A percentile compares a stretch with the other conserved stretches of the same genome.
phyloP scores from a whole-genome alignment of 495 filamentous ascomycete species.

The Penicillium mononematosum region DNA sequence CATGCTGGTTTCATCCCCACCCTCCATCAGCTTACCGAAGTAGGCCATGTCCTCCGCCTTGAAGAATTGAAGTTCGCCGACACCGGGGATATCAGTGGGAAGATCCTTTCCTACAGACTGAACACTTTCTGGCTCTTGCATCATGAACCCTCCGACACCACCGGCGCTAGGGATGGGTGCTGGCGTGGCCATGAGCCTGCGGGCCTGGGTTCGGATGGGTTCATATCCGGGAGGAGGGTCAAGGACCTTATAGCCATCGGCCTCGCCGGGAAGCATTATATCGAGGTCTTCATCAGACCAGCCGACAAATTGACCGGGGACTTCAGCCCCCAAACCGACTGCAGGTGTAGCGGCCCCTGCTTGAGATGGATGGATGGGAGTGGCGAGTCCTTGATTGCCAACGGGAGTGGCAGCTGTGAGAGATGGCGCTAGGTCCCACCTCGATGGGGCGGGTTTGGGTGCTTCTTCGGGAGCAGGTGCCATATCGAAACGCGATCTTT shows the following conservation, averaged over 20 bases:
- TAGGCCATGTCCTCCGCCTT: slow-evolving; percentile 99
- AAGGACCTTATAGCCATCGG: slow-evolving; percentile 79
- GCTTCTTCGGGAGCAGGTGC: slow-evolving; percentile 61
- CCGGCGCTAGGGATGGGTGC: slow-evolving; percentile 60
- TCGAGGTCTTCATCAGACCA: slow-evolving; percentile 94
- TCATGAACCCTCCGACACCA: slow-evolving; percentile 85
- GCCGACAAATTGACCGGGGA: slow-evolving; percentile 72
- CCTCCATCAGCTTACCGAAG: slow-evolving; percentile 96
- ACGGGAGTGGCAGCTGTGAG: slow-evolving; percentile 69
- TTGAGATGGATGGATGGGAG: slow-evolving; percentile 82
- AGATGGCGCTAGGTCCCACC: slow-evolving; percentile 86
- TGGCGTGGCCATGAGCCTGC: slow-evolving; percentile 77
- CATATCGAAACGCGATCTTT: slow-evolving; percentile 89
- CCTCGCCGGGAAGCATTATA: slow-evolving; percentile 79
- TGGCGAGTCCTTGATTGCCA: slow-evolving; percentile 76
- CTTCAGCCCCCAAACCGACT: slow-evolving; percentile 73
- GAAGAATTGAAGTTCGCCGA: slow-evolving; percentile 97
- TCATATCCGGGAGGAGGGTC: slow-evolving; percentile 92
- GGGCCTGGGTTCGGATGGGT: slow-evolving; percentile 72
- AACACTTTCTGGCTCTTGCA: slow-evolving; percentile 88
- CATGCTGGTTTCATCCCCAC: slow-evolving; percentile 87
- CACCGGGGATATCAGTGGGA: slow-evolving; percentile 94
- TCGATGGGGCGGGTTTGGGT: slow-evolving; percentile 63
- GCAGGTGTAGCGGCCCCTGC: slow-evolving; percentile 52
- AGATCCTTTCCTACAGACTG: slow-evolving; percentile 83